Percentiles rank a stretch among this genome's conserved stretches.
Conservation (phyloP, 2,329 filamentous ascomycete species). For the Aspergillus chevalieri region DNA sequence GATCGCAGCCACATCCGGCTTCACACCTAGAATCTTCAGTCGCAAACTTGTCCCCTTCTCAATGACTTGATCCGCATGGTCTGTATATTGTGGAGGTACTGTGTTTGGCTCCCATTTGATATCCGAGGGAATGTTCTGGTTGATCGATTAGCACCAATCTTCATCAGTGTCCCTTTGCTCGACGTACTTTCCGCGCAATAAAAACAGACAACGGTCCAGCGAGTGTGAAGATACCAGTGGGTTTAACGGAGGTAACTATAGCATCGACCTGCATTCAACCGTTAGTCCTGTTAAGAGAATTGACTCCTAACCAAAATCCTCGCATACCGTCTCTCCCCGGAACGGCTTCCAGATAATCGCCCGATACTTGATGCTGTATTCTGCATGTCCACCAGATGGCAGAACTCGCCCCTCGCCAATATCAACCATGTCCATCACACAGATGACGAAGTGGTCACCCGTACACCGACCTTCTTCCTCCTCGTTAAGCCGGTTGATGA, state of each 20-base stretch:
- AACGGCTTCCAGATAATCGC: conserved; percentile 97
- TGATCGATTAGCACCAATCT: conserved; percentile 9
- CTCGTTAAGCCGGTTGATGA: conserved; percentile 80
- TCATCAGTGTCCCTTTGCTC: conserved; percentile 5
- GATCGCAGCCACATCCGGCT: conserved; percentile 90
- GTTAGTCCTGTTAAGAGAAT: conserved; percentile 21
- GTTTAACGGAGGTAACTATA: conserved; percentile 84
- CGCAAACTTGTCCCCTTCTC: conserved; percentile 90
- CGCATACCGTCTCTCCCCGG: conserved; percentile 87
- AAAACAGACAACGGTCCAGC: conserved; percentile 45
- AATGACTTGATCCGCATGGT: conserved; percentile 89
- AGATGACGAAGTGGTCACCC: conserved; percentile 94
- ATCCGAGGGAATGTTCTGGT: conserved; percentile 66
- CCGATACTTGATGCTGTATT: conserved; percentile 91
- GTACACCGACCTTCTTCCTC: conserved; percentile 95
- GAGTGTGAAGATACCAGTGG: conserved; percentile 68
- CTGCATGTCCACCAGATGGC: conserved; percentile 82
- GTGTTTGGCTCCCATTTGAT: conserved; percentile 94
- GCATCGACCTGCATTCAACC: conserved; percentile 71
- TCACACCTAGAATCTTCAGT: conserved; percentile 87
- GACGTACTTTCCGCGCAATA: conserved; percentile 63
- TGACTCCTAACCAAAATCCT: background rate
- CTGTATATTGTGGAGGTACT: conserved; percentile 92
- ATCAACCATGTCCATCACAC: conserved; percentile 93
- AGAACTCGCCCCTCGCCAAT: conserved; percentile 90